Conservation (phyloP, 805 yeast species). For the Nakazawaea pomicola region DNA sequence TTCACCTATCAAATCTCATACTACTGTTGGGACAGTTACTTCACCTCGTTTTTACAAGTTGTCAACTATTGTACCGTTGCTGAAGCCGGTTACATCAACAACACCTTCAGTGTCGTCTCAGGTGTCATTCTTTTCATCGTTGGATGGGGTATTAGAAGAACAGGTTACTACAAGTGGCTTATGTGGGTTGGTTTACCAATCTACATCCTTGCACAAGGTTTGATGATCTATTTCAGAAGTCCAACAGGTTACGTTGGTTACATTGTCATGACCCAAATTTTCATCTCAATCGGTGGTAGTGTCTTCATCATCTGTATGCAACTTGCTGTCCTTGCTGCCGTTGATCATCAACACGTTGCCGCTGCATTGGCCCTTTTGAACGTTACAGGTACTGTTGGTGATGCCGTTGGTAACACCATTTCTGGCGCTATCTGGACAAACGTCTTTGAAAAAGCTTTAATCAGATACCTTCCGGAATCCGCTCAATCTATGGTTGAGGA, state of each 20-base stretch:
- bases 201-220: conserved; percentile 30
- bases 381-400: conserved; percentile 29
- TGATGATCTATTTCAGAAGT: conserved; percentile 18
- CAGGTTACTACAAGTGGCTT: conserved; percentile 32
- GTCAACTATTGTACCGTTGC: conserved; percentile 24
- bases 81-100: conserved; percentile 34
- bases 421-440: conserved; percentile 32
- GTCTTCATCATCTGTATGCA: conserved; percentile 29
- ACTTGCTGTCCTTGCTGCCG: conserved; percentile 35
- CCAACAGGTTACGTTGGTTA: conserved; percentile 25
- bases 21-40: conserved; percentile 24
- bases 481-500: too few species aligned
- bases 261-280: conserved; percentile 26
- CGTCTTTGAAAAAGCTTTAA: too few species aligned
- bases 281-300: conserved; percentile 32
- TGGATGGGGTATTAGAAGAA: conserved; percentile 28
- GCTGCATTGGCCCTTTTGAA: conserved; percentile 29
- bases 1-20: conserved; percentile 28
- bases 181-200: conserved; percentile 29
- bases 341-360: conserved; percentile 34
- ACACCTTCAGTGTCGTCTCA: conserved; percentile 33
- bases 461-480: too few species aligned
- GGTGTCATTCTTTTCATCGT: too few species aligned
- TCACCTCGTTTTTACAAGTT: conserved; percentile 30
- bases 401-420: conserved; percentile 32